phyloP scores from a whole-genome alignment of 2,329 filamentous ascomycete genomes.

The Colletotrichum sp. region DNA sequence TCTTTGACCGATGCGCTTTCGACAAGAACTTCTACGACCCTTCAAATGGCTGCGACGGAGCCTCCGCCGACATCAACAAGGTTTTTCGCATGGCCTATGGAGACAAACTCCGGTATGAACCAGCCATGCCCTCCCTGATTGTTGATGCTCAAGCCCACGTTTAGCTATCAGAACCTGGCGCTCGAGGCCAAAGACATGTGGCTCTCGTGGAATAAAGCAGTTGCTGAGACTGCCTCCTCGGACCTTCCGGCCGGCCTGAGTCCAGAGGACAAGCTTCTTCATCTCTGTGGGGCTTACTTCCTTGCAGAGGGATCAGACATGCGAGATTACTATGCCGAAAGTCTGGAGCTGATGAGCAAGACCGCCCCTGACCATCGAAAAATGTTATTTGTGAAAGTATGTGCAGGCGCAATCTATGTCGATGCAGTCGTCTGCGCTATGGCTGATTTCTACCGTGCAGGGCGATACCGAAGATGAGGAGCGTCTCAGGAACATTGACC shows the following conservation, averaged over 20 bases:
- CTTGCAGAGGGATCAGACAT: conserved; percentile 1
- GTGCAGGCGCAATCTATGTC: background rate
- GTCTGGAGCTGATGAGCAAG: conserved; percentile 11
- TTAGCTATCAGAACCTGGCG: conserved; percentile 26
- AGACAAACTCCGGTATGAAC: background rate
- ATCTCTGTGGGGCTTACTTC: conserved; percentile 22
- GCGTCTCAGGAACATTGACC: conserved; percentile 16
- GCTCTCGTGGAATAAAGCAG: conserved; percentile 29
- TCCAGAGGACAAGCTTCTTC: conserved; percentile 25
- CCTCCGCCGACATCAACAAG: conserved; percentile 24
- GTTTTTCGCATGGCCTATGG: conserved; percentile 22
- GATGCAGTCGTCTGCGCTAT: background rate
- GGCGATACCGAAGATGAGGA: background rate
- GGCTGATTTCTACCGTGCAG: background rate
- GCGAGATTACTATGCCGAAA: conserved; percentile 22
- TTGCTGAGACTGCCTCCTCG: conserved; percentile 11
- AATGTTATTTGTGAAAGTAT: background rate
- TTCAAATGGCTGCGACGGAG: conserved; percentile 18
- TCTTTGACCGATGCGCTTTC: conserved; percentile 22
- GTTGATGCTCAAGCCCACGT: background rate
- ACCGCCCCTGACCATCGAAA: background rate
- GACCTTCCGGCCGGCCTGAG: conserved; percentile 25
- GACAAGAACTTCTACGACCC: conserved; percentile 21
- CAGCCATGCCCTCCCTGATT: background rate
- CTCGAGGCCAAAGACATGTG: conserved; percentile 35